Evolutionary conservation across 192 early-diverging fungal species (phyloP).

Genomic region (Linnemannia hyalina): DNA sequence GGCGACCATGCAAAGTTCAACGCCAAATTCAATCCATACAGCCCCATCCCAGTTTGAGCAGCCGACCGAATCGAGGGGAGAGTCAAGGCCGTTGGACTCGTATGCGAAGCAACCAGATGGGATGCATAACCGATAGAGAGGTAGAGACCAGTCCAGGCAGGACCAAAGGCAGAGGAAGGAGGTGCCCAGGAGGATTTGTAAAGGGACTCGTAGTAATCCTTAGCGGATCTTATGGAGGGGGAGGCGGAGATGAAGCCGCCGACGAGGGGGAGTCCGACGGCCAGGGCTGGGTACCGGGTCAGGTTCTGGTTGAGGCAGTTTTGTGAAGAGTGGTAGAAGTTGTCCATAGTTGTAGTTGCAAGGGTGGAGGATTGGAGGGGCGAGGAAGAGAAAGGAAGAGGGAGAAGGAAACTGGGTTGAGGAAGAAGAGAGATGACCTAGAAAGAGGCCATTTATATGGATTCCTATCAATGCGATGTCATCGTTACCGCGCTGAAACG

Average conservation of each 20-base stretch:
- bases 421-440: not conserved
- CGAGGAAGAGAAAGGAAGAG: not conserved
- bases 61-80: slow-evolving; percentile 6
- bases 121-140: slow-evolving; percentile 45
- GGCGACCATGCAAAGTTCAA: slow-evolving; percentile 54
- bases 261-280: slow-evolving; percentile 41
- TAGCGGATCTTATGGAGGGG: slow-evolving; percentile 5
- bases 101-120: slow-evolving; percentile 26
- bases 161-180: slow-evolving; percentile 20
- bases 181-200: slow-evolving; percentile 32
- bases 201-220: slow-evolving; percentile 26
- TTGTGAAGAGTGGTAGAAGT: slow-evolving; percentile 24
- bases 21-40: slow-evolving; percentile 40
- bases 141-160: slow-evolving; percentile 37
- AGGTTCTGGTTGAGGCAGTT: slow-evolving; percentile 33
- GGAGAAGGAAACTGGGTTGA: not conserved
- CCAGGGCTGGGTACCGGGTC: slow-evolving; percentile 48
- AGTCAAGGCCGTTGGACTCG: slow-evolving; percentile 15
- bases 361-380: not conserved
- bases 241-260: slow-evolving; percentile 44
- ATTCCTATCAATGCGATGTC: not conserved
- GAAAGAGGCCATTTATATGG: not conserved
- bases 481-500: not conserved
- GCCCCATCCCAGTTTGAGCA: slow-evolving; percentile 31
- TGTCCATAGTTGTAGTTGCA: slow-evolving; percentile 15